Evolutionary conservation across 2,329 filamentous ascomycete genomes (phyloP), one percentile per base, ranked within the genome.

Genomic region (Elsinoe perseae): DNA sequence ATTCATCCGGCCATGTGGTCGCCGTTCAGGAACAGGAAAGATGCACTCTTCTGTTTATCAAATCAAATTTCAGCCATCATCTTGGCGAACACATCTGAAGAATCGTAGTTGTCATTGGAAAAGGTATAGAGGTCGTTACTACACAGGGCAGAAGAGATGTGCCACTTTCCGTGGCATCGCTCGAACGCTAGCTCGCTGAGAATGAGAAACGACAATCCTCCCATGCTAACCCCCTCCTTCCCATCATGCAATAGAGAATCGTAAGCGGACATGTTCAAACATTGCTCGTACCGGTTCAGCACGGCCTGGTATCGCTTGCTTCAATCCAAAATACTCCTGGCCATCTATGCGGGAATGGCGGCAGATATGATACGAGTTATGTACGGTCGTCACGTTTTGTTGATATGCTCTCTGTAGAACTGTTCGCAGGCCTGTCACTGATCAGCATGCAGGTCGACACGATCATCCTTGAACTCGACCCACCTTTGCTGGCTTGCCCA

Each of bases 401-500:
- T 81, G 66, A 95, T 95, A 72, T 97, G 88, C 71, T 97, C 92
- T 73, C 95, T 96, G 57, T 92, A 92, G 71, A 95, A 96, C 72
- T 96, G 91, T 68, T 90, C 86, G 73, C 86, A 90, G 50, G 86
- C 86, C 86, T 89, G 62, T 56, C 36, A 57, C 25, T 12, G 36
- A 25, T 42, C 18, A 43, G 12, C 32, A 16, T 30, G 50, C 12
- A 53, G 40, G 27, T 16, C 4, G 25, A 38, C 18, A 27, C 30
- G n/a, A 4, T 16, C 12, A 20, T 16, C 27, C 6, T 23, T 10
- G 30, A 23, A 32, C 18, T 42, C 16, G 48, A 36, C 44, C 21
- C 21, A 89, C 87, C 84, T 98, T 98, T 64, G 93, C 93, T 50
- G 93, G 93, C 75, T 98, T 98, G 67, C 91, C 90, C 64, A 98